Base-by-base conservation (phyloP, 2,329 filamentous ascomycete species). In the Trichocomaceae sp. region DNA sequence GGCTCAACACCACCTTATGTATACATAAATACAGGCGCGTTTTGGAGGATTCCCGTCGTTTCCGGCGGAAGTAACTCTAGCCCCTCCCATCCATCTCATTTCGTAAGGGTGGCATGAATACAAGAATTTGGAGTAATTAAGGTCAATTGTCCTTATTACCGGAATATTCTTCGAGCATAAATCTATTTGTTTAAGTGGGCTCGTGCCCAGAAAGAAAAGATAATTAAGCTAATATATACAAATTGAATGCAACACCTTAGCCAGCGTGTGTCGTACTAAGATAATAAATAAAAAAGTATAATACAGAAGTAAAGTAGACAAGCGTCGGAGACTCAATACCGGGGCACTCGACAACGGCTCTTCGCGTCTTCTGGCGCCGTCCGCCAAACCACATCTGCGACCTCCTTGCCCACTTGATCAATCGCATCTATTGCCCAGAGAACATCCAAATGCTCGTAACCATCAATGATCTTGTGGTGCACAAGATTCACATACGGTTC, bases 361-460 rank as follows among this genome's bases (percentile, higher is more conserved):
- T 82, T 82, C 35, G 73, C 83, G 75, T 76, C 73, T 19, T 74
- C 69, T 3, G 77, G 69, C 54, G 79, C 77, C 1, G 89, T 95
- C 69, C 84, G 84, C 91, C 91, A 96, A 12, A 96, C 70, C 13
- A 95, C 85, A 63, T 92, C 85, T 29, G 84, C 80, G 0, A 96
- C 76, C 72, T 95, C 91, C 55, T 76, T 79, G 5, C 91, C 93
- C 0, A 96, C 88, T 68, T 92, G 82, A 47, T 92, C 85, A 15
- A 90, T 83, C 0, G 84, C 83, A 65, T 96, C 90, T 78, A 96
- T 89, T 0, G 91, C 90, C 92, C 92, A 96, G 37, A 97, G 83
- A 1, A 96, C 89, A 72, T 96, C 92, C 4, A 97, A 79, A 71
- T 97, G 92, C 73, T 96, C 92, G 68, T 96, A 95, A 47, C 86